These are phyloP conservation scores for Pyrus betulifolia DNA, from an alignment of 306 rosid species.

Conservation along the genomic window DNA sequence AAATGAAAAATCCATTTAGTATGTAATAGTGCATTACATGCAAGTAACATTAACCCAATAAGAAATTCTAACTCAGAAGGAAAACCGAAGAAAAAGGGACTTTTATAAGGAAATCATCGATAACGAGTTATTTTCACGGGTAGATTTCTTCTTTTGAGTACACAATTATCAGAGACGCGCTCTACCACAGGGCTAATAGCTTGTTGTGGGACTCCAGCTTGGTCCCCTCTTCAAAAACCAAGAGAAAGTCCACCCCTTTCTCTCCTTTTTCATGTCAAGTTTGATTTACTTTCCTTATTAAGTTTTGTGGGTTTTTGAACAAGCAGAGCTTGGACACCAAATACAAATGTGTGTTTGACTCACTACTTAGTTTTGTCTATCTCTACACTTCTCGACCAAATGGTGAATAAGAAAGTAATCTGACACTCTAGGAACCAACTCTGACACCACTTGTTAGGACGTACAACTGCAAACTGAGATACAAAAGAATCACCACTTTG, in stretches of 20 bases:
- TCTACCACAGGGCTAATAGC: too few relatives aligned
- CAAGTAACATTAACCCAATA: neutral
- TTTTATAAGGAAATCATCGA: neutral
- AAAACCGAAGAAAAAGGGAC: neutral
- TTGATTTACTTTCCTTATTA: neutral
- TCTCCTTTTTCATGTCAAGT: too few relatives aligned
- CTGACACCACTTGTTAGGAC: neutral
- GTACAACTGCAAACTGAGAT: neutral
- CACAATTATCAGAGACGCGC: too few relatives aligned
- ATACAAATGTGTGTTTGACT: neutral
- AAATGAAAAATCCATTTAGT: neutral
- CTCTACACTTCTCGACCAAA: neutral
- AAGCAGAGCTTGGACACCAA: neutral
- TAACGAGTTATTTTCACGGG: neutral
- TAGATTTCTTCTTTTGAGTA: neutral
- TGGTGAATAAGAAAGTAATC: neutral
- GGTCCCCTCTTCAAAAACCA: too few relatives aligned
- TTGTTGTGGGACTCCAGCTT: too few relatives aligned
- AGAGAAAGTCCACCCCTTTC: too few relatives aligned
- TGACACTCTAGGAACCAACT: neutral
- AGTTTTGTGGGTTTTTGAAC: neutral
- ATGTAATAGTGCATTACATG: neutral
- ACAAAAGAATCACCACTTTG: neutral
- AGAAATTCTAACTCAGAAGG: neutral
- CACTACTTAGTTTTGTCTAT: neutral